A percentile compares a stretch with the other conserved stretches of the same genome.
Evolutionary conservation across 192 early-diverging fungal species (phyloP).

Genomic region (Mortierella alpina): DNA sequence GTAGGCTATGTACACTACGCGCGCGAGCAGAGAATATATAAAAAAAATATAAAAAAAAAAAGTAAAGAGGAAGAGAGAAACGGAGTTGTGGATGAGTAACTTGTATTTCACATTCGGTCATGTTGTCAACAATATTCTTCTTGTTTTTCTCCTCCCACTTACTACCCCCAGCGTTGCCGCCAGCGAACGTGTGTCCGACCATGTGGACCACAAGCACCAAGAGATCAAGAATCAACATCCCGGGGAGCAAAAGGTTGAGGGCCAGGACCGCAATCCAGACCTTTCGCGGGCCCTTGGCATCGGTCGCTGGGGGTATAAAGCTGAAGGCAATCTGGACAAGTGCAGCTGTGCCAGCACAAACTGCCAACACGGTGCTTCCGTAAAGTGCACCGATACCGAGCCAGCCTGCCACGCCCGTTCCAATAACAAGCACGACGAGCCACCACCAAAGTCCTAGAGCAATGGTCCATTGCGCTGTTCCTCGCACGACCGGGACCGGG

Average conservation of each 20-base stretch:
- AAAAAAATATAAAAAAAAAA: too few species aligned
- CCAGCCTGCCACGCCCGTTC: slow-evolving; percentile 33
- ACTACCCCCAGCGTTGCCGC: slow-evolving; percentile 16
- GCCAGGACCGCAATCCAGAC: slow-evolving; percentile 23
- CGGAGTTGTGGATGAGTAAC: not conserved
- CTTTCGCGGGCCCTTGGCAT: not conserved
- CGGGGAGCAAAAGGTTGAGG: slow-evolving; percentile 11
- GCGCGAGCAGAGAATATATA: too few species aligned
- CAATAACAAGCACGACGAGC: slow-evolving; percentile 14
- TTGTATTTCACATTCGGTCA: not conserved
- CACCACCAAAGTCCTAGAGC: slow-evolving; percentile 51
- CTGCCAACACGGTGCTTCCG: slow-evolving; percentile 16
- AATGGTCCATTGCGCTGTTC: slow-evolving; percentile 30
- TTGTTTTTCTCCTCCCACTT: not conserved
- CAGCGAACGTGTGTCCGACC: slow-evolving; percentile 24
- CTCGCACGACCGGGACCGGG: slow-evolving; percentile 14
- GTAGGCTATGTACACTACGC: slow-evolving; percentile 36
- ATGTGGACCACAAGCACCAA: slow-evolving; percentile 6
- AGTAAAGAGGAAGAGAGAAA: not conserved
- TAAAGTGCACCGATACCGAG: slow-evolving; percentile 29
- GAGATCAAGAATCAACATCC: slow-evolving; percentile 22
- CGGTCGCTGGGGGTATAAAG: not conserved
- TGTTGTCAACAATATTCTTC: too few species aligned
- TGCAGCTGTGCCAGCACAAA: slow-evolving; percentile 21
- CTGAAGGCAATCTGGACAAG: slow-evolving; percentile 32